Evolutionary conservation across 306 rosid species (phyloP).

Genomic region (Begonia peltatifolia): DNA sequence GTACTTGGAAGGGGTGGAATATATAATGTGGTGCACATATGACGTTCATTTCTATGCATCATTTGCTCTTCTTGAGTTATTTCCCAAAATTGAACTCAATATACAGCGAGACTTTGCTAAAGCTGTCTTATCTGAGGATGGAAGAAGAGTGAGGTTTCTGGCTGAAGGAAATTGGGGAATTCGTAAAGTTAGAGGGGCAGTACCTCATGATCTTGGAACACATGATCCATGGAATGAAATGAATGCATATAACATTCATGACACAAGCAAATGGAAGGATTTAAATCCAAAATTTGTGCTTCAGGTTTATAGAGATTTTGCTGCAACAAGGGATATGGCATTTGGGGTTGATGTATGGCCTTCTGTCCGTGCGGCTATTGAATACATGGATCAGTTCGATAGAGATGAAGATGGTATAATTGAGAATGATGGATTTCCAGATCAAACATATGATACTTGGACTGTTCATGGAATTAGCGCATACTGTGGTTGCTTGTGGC

Average conservation of each 20-base stretch:
- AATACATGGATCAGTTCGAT: conserved; percentile 87
- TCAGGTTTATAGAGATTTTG: conserved; percentile 84
- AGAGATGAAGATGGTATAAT: conserved; percentile 77
- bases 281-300: conserved; percentile 92
- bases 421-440: conserved; percentile 96
- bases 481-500: conserved; percentile 93
- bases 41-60: conserved; percentile 98
- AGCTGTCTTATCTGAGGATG: conserved; percentile 90
- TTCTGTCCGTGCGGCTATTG: conserved; percentile 92
- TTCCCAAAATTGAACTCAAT: conserved; percentile 84
- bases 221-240: conserved; percentile 97
- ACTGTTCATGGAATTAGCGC: conserved; percentile 97
- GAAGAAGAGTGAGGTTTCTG: conserved; percentile 81
- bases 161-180: conserved; percentile 92
- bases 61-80: conserved; percentile 91
- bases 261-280: conserved; percentile 95
- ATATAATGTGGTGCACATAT: conserved; percentile 96
- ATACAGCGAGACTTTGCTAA: conserved; percentile 92
- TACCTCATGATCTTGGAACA: conserved; percentile 95
- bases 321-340: conserved; percentile 80
- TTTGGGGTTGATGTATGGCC: conserved; percentile 99
- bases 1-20: conserved; percentile 96
- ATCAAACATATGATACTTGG: conserved; percentile 97
- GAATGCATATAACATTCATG: conserved; percentile 96
- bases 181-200: conserved; percentile 94